Base-by-base conservation (phyloP, 2,329 filamentous ascomycete species). In the Gaeumannomyces sp. region DNA sequence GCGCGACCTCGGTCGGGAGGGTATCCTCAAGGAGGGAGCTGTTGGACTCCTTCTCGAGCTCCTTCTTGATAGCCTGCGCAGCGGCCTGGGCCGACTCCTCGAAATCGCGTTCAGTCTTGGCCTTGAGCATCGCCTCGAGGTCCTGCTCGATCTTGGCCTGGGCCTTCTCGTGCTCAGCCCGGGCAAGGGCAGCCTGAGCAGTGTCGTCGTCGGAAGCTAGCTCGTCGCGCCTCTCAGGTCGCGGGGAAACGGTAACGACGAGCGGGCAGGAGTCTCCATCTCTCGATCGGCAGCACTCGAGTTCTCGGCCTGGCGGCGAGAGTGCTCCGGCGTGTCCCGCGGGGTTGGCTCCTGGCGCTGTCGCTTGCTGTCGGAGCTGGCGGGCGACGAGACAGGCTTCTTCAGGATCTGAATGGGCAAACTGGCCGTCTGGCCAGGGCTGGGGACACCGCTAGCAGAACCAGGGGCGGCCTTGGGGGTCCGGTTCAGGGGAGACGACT, bases 121-220 rank as follows among this genome's bases (percentile, higher is more conserved):
- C 79, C 65, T 79, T 76, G 65, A 81, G 74, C 77, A 83, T 77
- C 19, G 81, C 76, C 63, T 82, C 76, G 19, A 84, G 73, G 68
- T 85, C 79, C 38, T 79, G 76, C 62, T 77, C 75, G 66, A 84
- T 83, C 65, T 80, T 79, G 68, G 77, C 77, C 69, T 81, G 79
- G 67, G 74, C 76, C 69, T 81, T 77, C 67, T 83, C 78, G 35
- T 81, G 75, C 71, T 84, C 80, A 35, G 81, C 82, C 64, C 83
- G 79, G 61, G 83, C 85, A 65, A 92, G 76, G 60, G 89, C 87
- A 71, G 90, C 84, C 70, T 88, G 86, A 3, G 89, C 87, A 71
- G 83, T 81, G 10, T 76, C 74, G 66, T 84, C 78, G 69, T 79
- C 77, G 62, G 75, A 74, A 59, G 88, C 89, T 68, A 93, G 79